These are phyloP conservation scores for Albophoma yamanashiensis DNA, from an alignment of 2,329 filamentous ascomycete genomes.

Conservation along the genomic window DNA sequence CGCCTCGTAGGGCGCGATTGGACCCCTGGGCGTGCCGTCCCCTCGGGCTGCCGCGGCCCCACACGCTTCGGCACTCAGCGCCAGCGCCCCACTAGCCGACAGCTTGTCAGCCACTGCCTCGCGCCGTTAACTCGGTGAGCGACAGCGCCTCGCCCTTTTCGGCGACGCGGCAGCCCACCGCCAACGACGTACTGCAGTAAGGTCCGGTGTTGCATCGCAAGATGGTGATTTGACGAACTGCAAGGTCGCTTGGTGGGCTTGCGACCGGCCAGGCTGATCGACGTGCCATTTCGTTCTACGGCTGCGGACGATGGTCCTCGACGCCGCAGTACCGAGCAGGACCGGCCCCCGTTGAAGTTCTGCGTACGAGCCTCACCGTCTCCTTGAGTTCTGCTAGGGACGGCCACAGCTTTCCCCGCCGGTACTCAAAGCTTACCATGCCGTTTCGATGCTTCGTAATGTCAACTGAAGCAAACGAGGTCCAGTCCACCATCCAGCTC, in stretches of 20 bases:
- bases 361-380: too few relatives aligned
- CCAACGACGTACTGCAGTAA: neutral
- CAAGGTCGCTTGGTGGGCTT: neutral
- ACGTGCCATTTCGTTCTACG: neutral
- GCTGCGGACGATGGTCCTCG: neutral
- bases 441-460: too few relatives aligned
- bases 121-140: too few relatives aligned
- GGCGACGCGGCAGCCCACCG: neutral
- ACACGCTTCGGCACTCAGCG: neutral
- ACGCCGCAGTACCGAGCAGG: neutral
- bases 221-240: neutral
- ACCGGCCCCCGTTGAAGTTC: neutral
- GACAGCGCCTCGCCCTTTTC: neutral
- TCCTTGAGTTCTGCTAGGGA: too few relatives aligned
- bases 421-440: too few relatives aligned
- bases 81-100: neutral
- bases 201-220: neutral
- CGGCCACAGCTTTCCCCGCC: too few relatives aligned
- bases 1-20: neutral
- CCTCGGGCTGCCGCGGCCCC: neutral
- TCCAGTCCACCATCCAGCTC: too few relatives aligned
- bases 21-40: neutral
- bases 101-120: neutral
- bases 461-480: too few relatives aligned
- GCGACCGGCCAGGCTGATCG: neutral